Conservation (phyloP, 495 filamentous ascomycete species). For the Pseudevernia furfuracea region DNA sequence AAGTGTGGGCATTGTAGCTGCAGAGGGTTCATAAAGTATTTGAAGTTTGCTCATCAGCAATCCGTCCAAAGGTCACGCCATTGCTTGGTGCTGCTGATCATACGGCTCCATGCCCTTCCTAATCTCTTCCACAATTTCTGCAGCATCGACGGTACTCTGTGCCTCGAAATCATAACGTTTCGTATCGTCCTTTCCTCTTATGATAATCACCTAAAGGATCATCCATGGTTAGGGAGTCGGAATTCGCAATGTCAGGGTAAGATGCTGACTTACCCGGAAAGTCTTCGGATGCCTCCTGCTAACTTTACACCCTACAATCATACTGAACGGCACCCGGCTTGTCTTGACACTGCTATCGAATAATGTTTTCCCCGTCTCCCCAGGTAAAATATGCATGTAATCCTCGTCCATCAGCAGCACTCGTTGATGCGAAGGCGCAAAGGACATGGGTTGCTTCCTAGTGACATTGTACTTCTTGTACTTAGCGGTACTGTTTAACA, state of each 20-base stretch:
- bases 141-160: constrained; percentile 65
- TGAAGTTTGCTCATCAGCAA: not conserved
- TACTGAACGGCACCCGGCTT: constrained; percentile 84
- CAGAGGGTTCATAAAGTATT: not conserved
- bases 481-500: constrained; percentile 54
- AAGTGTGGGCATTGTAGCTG: constrained; percentile 1
- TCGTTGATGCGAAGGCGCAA: constrained; percentile 75
- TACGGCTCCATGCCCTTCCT: constrained; percentile 53
- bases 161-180: constrained; percentile 98
- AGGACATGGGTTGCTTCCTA: constrained; percentile 89
- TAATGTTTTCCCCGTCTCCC: constrained; percentile 47
- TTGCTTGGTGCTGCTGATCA: constrained; percentile 10
- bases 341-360: constrained; percentile 58
- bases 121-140: constrained; percentile 82
- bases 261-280: constrained; percentile 57
- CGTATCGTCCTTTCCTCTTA: constrained; percentile 73
- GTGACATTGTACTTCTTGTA: constrained; percentile 86
- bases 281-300: constrained; percentile 82
- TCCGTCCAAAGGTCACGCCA: not conserved
- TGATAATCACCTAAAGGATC: constrained; percentile 55
- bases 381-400: constrained; percentile 90
- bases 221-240: constrained; percentile 1
- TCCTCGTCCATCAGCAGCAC: constrained; percentile 88
- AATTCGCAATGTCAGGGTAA: not conserved
- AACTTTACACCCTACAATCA: constrained; percentile 89